Evolutionary conservation across 495 filamentous ascomycete genomes (phyloP).

Genomic region (Podospora pseudocomata): DNA sequence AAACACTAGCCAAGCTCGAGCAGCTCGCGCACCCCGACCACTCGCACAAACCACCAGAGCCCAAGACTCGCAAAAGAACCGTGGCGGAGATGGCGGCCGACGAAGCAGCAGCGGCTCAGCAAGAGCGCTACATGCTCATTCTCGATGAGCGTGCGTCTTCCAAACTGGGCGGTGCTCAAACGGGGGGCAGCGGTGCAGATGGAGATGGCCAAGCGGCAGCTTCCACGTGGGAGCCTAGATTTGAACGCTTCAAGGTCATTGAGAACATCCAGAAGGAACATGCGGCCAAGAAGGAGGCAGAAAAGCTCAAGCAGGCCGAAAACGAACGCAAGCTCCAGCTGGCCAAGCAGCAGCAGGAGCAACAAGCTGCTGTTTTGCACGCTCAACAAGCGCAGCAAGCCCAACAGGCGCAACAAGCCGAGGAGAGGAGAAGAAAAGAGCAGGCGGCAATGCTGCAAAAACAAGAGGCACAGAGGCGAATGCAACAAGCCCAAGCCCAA

Average conservation of each 20-base stretch:
- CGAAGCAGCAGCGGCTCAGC: constrained; percentile 81
- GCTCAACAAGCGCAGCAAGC: constrained; percentile 45
- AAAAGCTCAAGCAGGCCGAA: constrained; percentile 58
- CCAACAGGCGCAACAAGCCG: constrained; percentile 18
- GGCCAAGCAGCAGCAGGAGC: constrained; percentile 45
- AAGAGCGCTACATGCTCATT: constrained; percentile 87
- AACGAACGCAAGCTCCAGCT: constrained; percentile 60
- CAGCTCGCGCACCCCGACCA: constrained; percentile 72
- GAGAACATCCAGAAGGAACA: constrained; percentile 77
- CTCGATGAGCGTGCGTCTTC: constrained; percentile 80
- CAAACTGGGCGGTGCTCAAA: constrained; percentile 52
- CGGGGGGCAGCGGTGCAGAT: constrained; percentile 57
- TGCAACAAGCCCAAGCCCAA: constrained; percentile 27
- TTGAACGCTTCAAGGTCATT: constrained; percentile 86
- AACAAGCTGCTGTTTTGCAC: constrained; percentile 26
- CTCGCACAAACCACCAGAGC: constrained; percentile 67
- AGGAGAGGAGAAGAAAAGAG: constrained; percentile 25
- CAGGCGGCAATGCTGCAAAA: constrained; percentile 28
- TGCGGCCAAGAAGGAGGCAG: constrained; percentile 65
- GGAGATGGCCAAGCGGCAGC: constrained; percentile 70
- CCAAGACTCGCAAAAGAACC: constrained; percentile 88
- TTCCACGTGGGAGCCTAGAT: constrained; percentile 74
- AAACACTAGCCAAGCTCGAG: constrained; percentile 64
- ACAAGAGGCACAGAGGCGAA: constrained; percentile 15
- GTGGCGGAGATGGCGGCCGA: constrained; percentile 91